These are phyloP conservation scores for Umbelopsis sp. DNA, from an alignment of 371 early-diverging fungal species.

Conservation along the genomic window DNA sequence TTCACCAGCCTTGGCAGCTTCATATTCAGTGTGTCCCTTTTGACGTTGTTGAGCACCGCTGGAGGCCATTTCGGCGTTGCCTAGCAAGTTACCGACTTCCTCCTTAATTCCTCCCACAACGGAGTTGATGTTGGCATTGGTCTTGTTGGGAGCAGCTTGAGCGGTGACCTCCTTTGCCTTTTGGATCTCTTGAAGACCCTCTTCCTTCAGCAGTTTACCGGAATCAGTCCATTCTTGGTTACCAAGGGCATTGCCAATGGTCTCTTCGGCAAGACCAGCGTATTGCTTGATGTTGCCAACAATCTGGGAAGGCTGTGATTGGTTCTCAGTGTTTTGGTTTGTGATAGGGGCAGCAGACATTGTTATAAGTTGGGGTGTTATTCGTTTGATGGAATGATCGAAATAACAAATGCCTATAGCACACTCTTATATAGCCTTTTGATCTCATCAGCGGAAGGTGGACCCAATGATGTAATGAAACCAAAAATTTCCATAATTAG, in stretches of 20 bases:
- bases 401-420: background rate
- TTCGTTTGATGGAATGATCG: background rate
- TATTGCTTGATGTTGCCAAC: slow-evolving; percentile 12
- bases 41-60: slow-evolving; percentile 13
- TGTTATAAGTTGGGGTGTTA: background rate
- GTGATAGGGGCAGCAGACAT: slow-evolving; percentile 6
- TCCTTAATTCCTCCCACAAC: slow-evolving; percentile 2
- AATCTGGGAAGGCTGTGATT: slow-evolving; percentile 9
- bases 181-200: background rate
- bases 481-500: too few relatives aligned
- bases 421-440: background rate
- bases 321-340: background rate
- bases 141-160: slow-evolving; percentile 6
- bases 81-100: slow-evolving; percentile 7
- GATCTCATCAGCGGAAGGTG: background rate
- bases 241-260: slow-evolving; percentile 13
- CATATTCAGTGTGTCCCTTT: slow-evolving; percentile 6
- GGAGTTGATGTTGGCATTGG: slow-evolving; percentile 13
- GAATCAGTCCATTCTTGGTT: background rate
- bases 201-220: background rate
- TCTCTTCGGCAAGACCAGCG: slow-evolving; percentile 11
- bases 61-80: background rate
- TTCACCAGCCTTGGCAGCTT: slow-evolving; percentile 18
- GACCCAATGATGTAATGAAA: slow-evolving; percentile 4
- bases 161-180: background rate